Base-by-base conservation (phyloP, 768 basidiomycete genomes). In the Hebeloma cylindrosporum region DNA sequence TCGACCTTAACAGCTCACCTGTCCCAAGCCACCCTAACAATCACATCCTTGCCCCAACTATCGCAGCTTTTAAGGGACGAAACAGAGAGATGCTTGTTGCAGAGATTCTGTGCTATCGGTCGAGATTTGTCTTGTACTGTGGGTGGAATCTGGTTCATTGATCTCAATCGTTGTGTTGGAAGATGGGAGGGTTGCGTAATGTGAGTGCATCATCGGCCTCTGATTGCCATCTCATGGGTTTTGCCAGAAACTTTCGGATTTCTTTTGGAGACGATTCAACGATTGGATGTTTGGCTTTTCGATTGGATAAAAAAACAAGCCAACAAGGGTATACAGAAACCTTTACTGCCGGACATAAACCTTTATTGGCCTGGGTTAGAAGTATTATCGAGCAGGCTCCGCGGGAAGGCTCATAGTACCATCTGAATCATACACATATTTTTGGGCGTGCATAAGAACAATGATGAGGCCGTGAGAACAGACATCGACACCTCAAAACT, bases 111-210 rank as follows among this genome's bases (percentile, higher is more conserved):
- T 53, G 81, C 80, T 47, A 65, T 84, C 18, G 88, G 88, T 5
- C 69, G 66, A 14, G 73, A 72, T 38, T 60, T 79, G 6, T 76
- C 74, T 40, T 70, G 73, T 26, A 61, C 72, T 22, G 68, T 77
- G 10, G 80, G 81, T 33, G 83, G 82, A 10, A 82, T 80, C 2
- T 92, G 88, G 88, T 86, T 91, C 50, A 80, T 90, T 18, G 88
- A 92, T 53, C 59, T 79, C 33, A 75, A 84, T 43, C 78, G 80
- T 45, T 82, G 82, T 32, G 77, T 91, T 17, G 88, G 85, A 5
- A 73, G 85, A 56, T 90, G 88, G 88, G 88, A 89, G 52, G 84
- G 85, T 3, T 82, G 78, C 51, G 80, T 83, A 14, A 50, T 89
- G 88, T 89, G 56, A 62, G 87, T 76, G 21, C 41, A 4, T 25